Base-by-base conservation (phyloP, 2,329 filamentous ascomycete genomes). In the Fusarium coicis region DNA sequence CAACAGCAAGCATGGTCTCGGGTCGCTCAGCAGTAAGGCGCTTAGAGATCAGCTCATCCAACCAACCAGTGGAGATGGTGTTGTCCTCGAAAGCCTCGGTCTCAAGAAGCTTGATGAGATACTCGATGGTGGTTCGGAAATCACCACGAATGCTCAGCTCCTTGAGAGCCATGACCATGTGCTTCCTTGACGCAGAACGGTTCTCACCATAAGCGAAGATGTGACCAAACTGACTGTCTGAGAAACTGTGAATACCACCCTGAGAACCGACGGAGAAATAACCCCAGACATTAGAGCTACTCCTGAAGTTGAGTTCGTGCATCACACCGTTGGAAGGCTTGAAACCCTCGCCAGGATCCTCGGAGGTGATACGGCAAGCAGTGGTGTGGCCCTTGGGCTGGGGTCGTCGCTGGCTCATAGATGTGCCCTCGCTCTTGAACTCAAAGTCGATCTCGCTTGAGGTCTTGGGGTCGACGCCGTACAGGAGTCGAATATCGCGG, bases 181-280 rank as follows among this genome's bases (percentile, higher is more conserved):
- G 97, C 84, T 99, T 99, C 76, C 96, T 88, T 32, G 96, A 99
- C 32, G 96, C 95, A 56, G 95, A 93, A 83, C 96, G 92, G 87
- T 97, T 99, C 88, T 99, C 96, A 70, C 96, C 96, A 78, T 98
- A 99, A 58, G 96, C 97, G 83, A 99, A 99, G 77, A 99, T 99
- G 85, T 99, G 96, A 85, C 96, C 96, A 78, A 99, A 99, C 81
- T 99, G 96, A 80, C 93, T 97, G 86, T 99, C 96, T 12, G 96
- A 98, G 89, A 97, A 99, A 84, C 94, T 98, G 90, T 99, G 96
- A 75, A 99, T 99, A 84, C 95, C 95, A 86, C 95, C 96, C 63
- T 95, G 92, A 15, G 95, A 96, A 86, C 95, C 94, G 83, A 99
- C 96, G 59, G 96, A 99, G 91, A 99, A 99, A 85, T 99, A 99